phyloP scores from a whole-genome alignment of 2,329 filamentous ascomycete genomes.

The Colletotrichum gloeosporioides region DNA sequence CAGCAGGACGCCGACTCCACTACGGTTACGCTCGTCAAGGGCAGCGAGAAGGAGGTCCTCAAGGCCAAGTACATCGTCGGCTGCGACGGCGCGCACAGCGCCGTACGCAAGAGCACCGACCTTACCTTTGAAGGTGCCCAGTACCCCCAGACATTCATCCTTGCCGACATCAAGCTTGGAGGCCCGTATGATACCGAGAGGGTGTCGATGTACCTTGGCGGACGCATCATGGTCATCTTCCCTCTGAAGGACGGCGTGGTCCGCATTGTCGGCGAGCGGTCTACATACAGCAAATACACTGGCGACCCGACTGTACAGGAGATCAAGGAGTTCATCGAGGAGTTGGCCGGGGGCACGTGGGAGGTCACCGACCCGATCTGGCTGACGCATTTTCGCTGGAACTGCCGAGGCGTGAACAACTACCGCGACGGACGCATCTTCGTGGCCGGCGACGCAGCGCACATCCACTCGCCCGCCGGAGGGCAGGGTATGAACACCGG shows the following conservation, averaged over 20 bases:
- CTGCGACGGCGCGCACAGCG: constrained; percentile 52
- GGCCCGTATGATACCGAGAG: constrained; percentile 17
- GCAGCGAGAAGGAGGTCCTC: constrained; percentile 28
- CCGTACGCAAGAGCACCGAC: constrained; percentile 42
- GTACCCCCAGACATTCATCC: constrained; percentile 48
- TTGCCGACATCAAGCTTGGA: constrained; percentile 43
- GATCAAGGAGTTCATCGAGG: constrained; percentile 28
- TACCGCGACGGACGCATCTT: constrained; percentile 39
- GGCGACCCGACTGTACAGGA: not conserved
- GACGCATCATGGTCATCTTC: constrained; percentile 40
- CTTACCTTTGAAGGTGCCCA: constrained; percentile 45
- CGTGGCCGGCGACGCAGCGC: constrained; percentile 39
- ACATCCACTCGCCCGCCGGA: constrained; percentile 38
- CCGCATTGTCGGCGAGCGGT: constrained; percentile 30
- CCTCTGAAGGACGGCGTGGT: constrained; percentile 31
- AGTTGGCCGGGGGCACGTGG: constrained; percentile 32
- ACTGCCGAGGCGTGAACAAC: constrained; percentile 43
- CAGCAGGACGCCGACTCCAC: constrained; percentile 33
- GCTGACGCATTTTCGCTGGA: constrained; percentile 51
- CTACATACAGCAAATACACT: not conserved
- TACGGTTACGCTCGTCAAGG: constrained; percentile 27
- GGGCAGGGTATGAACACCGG: constrained; percentile 43
- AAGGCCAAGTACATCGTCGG: constrained; percentile 48
- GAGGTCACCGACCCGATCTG: constrained; percentile 36
- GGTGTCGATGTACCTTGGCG: constrained; percentile 31